These are phyloP conservation scores for Chlorencoelia australis DNA, from an alignment of 2,329 filamentous ascomycete species.

Conservation along the genomic window DNA sequence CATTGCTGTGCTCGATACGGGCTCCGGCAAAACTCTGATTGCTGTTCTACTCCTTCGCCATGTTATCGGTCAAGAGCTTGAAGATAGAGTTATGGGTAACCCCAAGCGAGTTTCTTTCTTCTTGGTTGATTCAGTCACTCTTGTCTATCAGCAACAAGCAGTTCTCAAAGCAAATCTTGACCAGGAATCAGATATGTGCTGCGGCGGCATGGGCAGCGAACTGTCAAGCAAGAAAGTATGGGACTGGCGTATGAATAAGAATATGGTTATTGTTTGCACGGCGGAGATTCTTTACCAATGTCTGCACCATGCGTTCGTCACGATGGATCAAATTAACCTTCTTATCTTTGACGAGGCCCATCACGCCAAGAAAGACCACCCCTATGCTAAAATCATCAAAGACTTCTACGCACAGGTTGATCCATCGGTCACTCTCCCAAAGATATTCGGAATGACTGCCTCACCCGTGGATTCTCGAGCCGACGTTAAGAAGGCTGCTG, in stretches of 20 bases:
- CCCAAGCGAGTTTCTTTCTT: constrained; percentile 69
- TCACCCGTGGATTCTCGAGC: constrained; percentile 81
- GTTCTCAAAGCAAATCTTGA: constrained; percentile 76
- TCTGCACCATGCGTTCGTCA: constrained; percentile 68
- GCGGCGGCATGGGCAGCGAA: constrained; percentile 56
- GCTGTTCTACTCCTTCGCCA: constrained; percentile 75
- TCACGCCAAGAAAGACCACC: constrained; percentile 87
- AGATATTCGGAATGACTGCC: constrained; percentile 92
- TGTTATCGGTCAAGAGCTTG: constrained; percentile 66
- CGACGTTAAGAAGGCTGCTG: constrained; percentile 60
- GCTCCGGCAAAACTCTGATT: constrained; percentile 94
- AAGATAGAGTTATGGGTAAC: constrained; percentile 50
- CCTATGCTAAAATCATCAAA: constrained; percentile 82
- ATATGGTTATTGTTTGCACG: constrained; percentile 86
- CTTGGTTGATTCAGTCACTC: constrained; percentile 77
- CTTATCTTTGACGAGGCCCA: constrained; percentile 95
- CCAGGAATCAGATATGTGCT: constrained; percentile 62
- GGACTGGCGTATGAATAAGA: constrained; percentile 45
- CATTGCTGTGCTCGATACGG: constrained; percentile 91
- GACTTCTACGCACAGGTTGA: constrained; percentile 58
- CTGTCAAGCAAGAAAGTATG: constrained; percentile 52
- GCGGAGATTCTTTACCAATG: constrained; percentile 76
- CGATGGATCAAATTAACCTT: constrained; percentile 75
- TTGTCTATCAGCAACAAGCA: constrained; percentile 82
- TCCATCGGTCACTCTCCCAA: constrained; percentile 45